Percentiles rank a stretch among this genome's conserved stretches.
Evolutionary conservation across 805 yeast genomes (phyloP).

Genomic region (Henningerozyma blattae): DNA sequence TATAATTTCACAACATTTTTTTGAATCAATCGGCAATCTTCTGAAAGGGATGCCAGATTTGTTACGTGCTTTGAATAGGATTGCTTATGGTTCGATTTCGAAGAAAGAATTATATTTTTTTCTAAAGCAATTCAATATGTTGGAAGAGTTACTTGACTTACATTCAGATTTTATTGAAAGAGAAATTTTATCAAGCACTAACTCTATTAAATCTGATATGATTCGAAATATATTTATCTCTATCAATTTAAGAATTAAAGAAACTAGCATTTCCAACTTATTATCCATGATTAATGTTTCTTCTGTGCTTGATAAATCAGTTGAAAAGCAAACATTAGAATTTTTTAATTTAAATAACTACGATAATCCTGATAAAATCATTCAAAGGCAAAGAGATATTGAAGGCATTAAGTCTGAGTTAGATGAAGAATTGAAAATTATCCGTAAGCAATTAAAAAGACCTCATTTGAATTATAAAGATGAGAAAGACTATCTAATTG

Average conservation of each 20-base stretch:
- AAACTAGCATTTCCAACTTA: constrained; percentile 25
- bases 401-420: constrained; percentile 35
- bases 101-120: constrained; percentile 49
- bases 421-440: constrained; percentile 36
- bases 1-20: constrained; percentile 27
- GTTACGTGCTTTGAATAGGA: constrained; percentile 41
- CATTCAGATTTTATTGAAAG: constrained; percentile 20
- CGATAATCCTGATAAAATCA: constrained; percentile 30
- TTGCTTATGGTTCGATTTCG: constrained; percentile 47
- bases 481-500: constrained; percentile 64
- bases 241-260: constrained; percentile 26
- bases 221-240: constrained; percentile 21
- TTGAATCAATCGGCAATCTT: constrained; percentile 23
- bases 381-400: constrained; percentile 28
- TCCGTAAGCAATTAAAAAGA: constrained; percentile 37
- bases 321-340: constrained; percentile 32
- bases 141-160: constrained; percentile 23
- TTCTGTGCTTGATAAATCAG: constrained; percentile 40
- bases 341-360: constrained; percentile 30
- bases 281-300: constrained; percentile 38
- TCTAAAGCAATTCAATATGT: constrained; percentile 32
- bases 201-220: constrained; percentile 20
- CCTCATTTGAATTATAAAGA: constrained; percentile 47
- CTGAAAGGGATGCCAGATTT: constrained; percentile 40
- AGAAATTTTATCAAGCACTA: constrained; percentile 20